Evolutionary conservation across 306 rosid species (phyloP).

Genomic region (Castanea crenata): DNA sequence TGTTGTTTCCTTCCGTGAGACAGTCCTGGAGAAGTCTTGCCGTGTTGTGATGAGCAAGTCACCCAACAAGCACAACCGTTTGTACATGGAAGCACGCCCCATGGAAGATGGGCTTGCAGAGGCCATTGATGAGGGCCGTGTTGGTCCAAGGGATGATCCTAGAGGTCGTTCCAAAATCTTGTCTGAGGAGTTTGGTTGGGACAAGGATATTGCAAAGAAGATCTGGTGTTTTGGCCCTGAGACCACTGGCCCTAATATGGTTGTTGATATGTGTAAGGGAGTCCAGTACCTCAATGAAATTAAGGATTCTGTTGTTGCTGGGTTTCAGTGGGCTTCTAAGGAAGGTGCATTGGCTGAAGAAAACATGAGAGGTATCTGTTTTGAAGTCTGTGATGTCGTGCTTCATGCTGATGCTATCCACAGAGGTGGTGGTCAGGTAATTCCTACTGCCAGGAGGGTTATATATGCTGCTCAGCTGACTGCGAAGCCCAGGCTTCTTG

Average conservation of each 20-base stretch:
- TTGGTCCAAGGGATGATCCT: slow-evolving; percentile 64
- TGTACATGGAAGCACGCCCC: slow-evolving; percentile 78
- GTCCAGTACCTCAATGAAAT: slow-evolving; percentile 69
- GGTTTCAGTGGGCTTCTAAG: slow-evolving; percentile 65
- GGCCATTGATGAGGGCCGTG: slow-evolving; percentile 61
- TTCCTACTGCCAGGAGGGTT: slow-evolving; percentile 60
- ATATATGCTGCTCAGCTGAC: slow-evolving; percentile 59
- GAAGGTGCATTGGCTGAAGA: slow-evolving; percentile 66
- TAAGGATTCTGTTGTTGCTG: slow-evolving; percentile 62
- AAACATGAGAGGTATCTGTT: slow-evolving; percentile 64
- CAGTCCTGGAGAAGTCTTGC: slow-evolving; percentile 57
- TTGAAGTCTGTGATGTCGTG: slow-evolving; percentile 64
- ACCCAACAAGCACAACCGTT: slow-evolving; percentile 67
- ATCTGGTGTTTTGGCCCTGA: slow-evolving; percentile 70
- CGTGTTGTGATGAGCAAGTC: slow-evolving; percentile 77
- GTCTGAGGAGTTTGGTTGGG: slow-evolving; percentile 61
- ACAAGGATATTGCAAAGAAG: slow-evolving; percentile 64
- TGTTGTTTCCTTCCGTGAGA: slow-evolving; percentile 71
- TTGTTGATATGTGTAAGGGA: slow-evolving; percentile 66
- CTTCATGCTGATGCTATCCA: slow-evolving; percentile 66
- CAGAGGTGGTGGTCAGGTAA: slow-evolving; percentile 67
- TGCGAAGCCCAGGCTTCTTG: slow-evolving; percentile 63
- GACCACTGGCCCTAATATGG: slow-evolving; percentile 62
- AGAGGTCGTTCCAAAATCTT: slow-evolving; percentile 43
- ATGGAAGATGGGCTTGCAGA: slow-evolving; percentile 60